Conservation (phyloP, 2,329 filamentous ascomycete species). For the Botrytis byssoidea region DNA sequence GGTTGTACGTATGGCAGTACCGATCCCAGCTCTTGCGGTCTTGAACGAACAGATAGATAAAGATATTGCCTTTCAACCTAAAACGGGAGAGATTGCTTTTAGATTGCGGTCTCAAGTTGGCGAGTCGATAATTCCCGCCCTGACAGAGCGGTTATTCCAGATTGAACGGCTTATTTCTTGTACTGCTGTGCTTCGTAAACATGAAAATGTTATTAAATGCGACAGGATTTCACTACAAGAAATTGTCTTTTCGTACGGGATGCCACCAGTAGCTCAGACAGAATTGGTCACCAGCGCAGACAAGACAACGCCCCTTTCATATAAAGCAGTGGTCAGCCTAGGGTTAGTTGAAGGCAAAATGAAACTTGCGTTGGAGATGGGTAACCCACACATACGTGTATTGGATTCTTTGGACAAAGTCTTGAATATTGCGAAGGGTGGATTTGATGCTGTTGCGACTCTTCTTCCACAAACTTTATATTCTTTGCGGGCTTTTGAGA, state of each 20-base stretch:
- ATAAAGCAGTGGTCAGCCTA: constrained; percentile 60
- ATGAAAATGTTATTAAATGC: constrained; percentile 54
- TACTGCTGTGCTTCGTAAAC: constrained; percentile 61
- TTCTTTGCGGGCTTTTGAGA: constrained; percentile 59
- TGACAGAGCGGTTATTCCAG: constrained; percentile 44
- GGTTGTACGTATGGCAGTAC: constrained; percentile 37
- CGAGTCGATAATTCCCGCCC: constrained; percentile 33
- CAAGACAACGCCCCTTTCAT: constrained; percentile 33
- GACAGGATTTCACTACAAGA: constrained; percentile 60
- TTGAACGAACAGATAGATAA: constrained; percentile 37
- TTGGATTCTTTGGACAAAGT: constrained; percentile 57
- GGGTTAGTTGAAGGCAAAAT: constrained; percentile 49
- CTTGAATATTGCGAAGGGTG: constrained; percentile 51
- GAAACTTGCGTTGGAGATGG: constrained; percentile 56
- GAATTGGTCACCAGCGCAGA: constrained; percentile 26
- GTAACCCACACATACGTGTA: constrained; percentile 67
- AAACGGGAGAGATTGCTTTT: constrained; percentile 36
- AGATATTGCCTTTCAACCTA: constrained; percentile 38
- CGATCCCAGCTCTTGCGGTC: constrained; percentile 31
- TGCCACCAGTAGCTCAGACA: constrained; percentile 26
- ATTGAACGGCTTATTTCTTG: constrained; percentile 72
- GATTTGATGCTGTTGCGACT: constrained; percentile 53
- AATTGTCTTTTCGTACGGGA: constrained; percentile 67
- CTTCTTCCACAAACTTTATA: constrained; percentile 62
- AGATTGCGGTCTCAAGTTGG: constrained; percentile 37